Percentiles rank a stretch among this genome's conserved stretches.
Conservation (phyloP, 1,284 basidiomycete species). For the Fomitopsis schrenkii region DNA sequence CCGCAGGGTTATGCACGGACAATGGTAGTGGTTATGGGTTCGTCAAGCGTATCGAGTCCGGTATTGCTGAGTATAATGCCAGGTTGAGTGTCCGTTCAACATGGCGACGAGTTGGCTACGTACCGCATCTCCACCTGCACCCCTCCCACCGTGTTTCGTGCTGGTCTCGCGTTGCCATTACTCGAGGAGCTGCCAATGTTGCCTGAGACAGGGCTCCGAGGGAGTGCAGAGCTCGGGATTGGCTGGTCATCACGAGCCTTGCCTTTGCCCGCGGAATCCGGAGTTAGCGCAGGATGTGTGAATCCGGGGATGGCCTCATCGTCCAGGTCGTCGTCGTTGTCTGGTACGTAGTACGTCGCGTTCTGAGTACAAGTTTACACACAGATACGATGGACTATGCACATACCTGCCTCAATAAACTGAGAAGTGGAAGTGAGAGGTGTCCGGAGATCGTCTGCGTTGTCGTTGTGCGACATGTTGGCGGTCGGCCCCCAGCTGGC, state of each 20-base stretch:
- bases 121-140: conserved; percentile 84
- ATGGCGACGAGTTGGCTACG: conserved; percentile 15
- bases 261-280: conserved; percentile 51
- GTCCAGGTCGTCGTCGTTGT: conserved; percentile 77
- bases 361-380: conserved; percentile 11
- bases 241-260: conserved; percentile 65
- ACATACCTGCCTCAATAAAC: conserved; percentile 69
- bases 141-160: conserved; percentile 73
- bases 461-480: conserved; percentile 24
- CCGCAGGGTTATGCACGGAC: conserved; percentile 42
- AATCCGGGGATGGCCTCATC: conserved; percentile 77
- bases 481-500: background rate
- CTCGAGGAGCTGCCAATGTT: conserved; percentile 61
- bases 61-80: conserved; percentile 33
- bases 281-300: conserved; percentile 52
- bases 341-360: conserved; percentile 20
- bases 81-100: conserved; percentile 38
- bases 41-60: conserved; percentile 84
- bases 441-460: conserved; percentile 25
- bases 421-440: conserved; percentile 64
- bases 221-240: conserved; percentile 37
- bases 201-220: conserved; percentile 50
- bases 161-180: conserved; percentile 34
- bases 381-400: no score
- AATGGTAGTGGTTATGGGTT: conserved; percentile 85